Conservation (phyloP, 306 rosid genomes). For the Cicer cuneatum region DNA sequence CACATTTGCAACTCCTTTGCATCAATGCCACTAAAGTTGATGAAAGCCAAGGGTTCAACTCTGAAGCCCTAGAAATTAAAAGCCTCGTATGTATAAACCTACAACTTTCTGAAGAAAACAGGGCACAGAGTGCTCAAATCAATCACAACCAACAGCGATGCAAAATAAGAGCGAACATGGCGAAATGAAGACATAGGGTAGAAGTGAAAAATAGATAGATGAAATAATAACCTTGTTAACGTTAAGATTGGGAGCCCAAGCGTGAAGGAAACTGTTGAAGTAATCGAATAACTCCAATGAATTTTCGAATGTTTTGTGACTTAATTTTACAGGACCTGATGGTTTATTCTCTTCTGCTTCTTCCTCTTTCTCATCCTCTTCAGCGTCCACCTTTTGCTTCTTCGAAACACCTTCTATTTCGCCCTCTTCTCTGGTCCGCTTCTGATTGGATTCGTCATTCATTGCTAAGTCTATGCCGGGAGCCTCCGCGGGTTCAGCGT, state of each 20-base stretch:
- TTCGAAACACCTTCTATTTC: conserved; percentile 22
- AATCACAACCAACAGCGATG: neutral
- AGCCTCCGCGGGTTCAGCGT: neutral
- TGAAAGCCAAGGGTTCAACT: neutral
- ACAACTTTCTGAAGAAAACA: neutral
- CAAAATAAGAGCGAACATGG: neutral
- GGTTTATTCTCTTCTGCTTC: conserved; percentile 40
- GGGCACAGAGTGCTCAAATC: neutral
- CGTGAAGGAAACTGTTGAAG: conserved; percentile 67
- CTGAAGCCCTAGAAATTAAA: neutral
- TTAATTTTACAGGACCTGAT: conserved; percentile 47
- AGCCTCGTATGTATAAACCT: neutral
- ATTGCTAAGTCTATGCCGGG: neutral
- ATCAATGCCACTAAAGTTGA: conserved; percentile 10
- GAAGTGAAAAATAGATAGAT: neutral
- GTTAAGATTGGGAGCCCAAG: conserved; percentile 70
- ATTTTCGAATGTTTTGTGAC: conserved; percentile 58
- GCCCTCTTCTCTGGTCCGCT: conserved; percentile 42
- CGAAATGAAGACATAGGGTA: neutral
- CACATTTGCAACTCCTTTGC: neutral
- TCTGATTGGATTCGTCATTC: conserved; percentile 35
- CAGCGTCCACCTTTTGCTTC: conserved; percentile 44
- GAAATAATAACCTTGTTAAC: conserved; percentile 62
- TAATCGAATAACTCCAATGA: conserved; percentile 70
- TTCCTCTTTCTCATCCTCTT: conserved; percentile 27